Percentiles rank a stretch among this genome's conserved stretches.
Evolutionary conservation across 2,329 filamentous ascomycete genomes (phyloP).

Genomic region (Amauroascus niger): DNA sequence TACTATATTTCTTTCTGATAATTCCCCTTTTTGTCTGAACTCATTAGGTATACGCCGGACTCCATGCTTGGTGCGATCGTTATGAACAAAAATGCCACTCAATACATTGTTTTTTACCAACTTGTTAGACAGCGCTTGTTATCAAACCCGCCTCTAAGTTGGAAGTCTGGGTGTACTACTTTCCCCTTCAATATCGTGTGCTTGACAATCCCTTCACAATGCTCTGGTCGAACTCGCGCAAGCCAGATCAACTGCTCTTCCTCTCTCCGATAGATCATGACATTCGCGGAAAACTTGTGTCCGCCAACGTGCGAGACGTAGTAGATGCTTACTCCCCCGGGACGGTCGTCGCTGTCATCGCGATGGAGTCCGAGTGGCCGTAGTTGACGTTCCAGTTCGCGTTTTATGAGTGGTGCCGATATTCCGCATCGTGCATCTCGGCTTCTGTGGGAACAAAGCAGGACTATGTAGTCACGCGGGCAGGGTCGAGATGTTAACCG

Average conservation of each 20-base stretch:
- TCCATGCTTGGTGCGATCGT: background rate
- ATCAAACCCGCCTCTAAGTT: constrained; percentile 86
- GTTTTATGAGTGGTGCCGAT: constrained; percentile 77
- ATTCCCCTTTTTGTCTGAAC: background rate
- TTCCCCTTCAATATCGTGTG: constrained; percentile 90
- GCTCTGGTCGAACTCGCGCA: constrained; percentile 70
- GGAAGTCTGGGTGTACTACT: constrained; percentile 75
- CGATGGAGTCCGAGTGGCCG: constrained; percentile 74
- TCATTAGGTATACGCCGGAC: background rate
- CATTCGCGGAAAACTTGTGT: constrained; percentile 91
- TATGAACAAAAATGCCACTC: background rate
- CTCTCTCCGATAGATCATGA: constrained; percentile 64
- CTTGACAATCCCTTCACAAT: constrained; percentile 82
- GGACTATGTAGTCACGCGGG: constrained; percentile 74
- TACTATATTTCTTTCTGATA: too few species aligned
- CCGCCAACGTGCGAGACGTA: constrained; percentile 95
- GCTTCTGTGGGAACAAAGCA: constrained; percentile 86
- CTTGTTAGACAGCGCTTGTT: constrained; percentile 67
- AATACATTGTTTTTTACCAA: constrained; percentile 50
- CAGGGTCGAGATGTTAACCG: constrained; percentile 53
- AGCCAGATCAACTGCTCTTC: constrained; percentile 90
- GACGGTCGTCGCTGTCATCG: constrained; percentile 69
- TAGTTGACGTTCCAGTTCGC: constrained; percentile 82
- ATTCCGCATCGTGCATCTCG: constrained; percentile 91
- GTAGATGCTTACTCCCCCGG: constrained; percentile 86